phyloP scores from a whole-genome alignment of 2,329 filamentous ascomycete species.

The Orbilia blumenaviensis region DNA sequence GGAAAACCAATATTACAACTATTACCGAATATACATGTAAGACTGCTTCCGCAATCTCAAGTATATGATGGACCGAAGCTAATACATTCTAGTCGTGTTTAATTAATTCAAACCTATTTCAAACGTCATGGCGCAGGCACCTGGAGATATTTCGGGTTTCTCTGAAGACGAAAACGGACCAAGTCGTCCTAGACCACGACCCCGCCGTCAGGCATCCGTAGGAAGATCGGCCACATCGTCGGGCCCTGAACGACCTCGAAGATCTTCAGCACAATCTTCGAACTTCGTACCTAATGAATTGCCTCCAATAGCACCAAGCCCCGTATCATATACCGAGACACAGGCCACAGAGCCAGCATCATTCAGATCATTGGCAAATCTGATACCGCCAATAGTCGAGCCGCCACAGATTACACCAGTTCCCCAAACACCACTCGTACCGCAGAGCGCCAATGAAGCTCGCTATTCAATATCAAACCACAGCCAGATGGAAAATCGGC shows the following conservation, averaged over 20 bases:
- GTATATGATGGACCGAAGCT: neutral
- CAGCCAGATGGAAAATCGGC: constrained; percentile 17
- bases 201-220: constrained; percentile 19
- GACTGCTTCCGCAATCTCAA: neutral
- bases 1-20: too few relatives aligned
- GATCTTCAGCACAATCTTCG: constrained; percentile 30
- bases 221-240: neutral
- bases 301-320: constrained; percentile 26
- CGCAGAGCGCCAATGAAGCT: neutral
- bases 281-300: constrained; percentile 12
- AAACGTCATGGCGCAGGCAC: neutral
- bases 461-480: constrained; percentile 30
- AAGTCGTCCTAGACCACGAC: constrained; percentile 25
- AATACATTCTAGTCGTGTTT: neutral
- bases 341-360: constrained; percentile 13
- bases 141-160: neutral
- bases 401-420: constrained; percentile 3
- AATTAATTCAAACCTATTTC: neutral
- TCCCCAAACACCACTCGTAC: neutral
- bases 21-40: too few relatives aligned
- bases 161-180: constrained; percentile 25
- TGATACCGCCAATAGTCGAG: neutral
- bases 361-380: neutral
- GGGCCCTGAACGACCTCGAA: constrained; percentile 23
- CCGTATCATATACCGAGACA: constrained; percentile 35